Evolutionary conservation across 306 rosid species (phyloP), one percentile per base, ranked within the genome.

Genomic region (Rosa persica): DNA sequence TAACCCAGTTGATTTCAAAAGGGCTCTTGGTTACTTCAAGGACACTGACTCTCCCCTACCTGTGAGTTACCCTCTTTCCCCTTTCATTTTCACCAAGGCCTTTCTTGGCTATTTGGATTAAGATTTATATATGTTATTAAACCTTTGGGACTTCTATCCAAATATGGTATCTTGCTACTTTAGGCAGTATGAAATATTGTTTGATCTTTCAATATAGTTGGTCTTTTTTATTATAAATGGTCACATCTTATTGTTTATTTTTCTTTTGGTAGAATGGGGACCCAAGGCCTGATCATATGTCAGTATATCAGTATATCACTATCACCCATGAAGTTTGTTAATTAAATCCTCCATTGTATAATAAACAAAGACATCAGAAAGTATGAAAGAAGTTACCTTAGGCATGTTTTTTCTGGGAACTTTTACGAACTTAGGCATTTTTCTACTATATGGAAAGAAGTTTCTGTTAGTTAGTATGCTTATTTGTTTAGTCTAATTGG

Each of bases 1-100:
- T 52, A 93, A 93, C 70, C 97, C 92, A 1, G 39, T 85, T 23
- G 98, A 93, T 83, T 85, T 22, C 78, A 86, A 86, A 84, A 87
- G 96, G 61, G 76, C 81, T 70, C 73, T 67, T 36, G 96, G 96
- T 0, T 0, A 8, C 68, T 68, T 87, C 42, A 83, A 76, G 73
- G 74, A 27, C 42, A 23, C 30, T 1, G 78, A 66, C 61, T 54
- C 83, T 51, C 70, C 79, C 30, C 76, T 30, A 19, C 83, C 83
- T 38, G 83, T 80, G 58, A 80, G 30, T 13, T 42, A 27, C 8
- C 30, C 78, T 58, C n/a, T 57, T 2, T 48, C 55, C 22, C 12
- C 36, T 38, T 38, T 17, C 12, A 34, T 66, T 36, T 17, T 44
- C 23, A n/a, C 15, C 34, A 49, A 6, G 20, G 5, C 12, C 23